Evolutionary conservation across 2,329 filamentous ascomycete species (phyloP).

Genomic region (Calycina marina): DNA sequence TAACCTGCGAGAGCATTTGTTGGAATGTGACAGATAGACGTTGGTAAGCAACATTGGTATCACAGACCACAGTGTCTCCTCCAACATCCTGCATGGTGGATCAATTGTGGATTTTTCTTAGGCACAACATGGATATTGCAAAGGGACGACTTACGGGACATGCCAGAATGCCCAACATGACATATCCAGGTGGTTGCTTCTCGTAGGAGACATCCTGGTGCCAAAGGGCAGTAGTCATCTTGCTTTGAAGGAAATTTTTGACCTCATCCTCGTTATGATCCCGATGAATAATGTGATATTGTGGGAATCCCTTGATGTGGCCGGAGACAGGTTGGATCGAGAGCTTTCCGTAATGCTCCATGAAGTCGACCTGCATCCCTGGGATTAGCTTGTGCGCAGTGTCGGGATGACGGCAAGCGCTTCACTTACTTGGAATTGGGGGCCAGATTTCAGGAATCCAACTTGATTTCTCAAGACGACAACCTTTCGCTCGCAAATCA

Average conservation of each 20-base stretch:
- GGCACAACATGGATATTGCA: neutral
- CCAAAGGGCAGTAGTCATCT: slow-evolving; percentile 50
- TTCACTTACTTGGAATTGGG: too few relatives aligned
- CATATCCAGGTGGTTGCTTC: slow-evolving; percentile 53
- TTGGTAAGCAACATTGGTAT: slow-evolving; percentile 50
- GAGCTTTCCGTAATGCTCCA: slow-evolving; percentile 47
- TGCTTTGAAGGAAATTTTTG: slow-evolving; percentile 47
- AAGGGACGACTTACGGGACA: slow-evolving; percentile 24
- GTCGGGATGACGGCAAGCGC: too few relatives aligned
- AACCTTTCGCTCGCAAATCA: slow-evolving; percentile 27
- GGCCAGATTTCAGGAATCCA: slow-evolving; percentile 37
- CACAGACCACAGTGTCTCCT: slow-evolving; percentile 60
- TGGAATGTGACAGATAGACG: slow-evolving; percentile 23
- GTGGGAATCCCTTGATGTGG: slow-evolving; percentile 39
- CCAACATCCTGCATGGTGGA: slow-evolving; percentile 29
- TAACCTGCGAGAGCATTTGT: slow-evolving; percentile 37
- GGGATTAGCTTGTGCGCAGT: too few relatives aligned
- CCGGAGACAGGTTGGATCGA: slow-evolving; percentile 59
- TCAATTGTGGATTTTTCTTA: neutral
- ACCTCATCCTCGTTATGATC: slow-evolving; percentile 39
- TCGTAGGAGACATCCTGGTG: slow-evolving; percentile 60
- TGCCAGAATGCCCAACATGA: slow-evolving; percentile 38
- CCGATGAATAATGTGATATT: slow-evolving; percentile 55
- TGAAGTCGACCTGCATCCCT: slow-evolving; percentile 44
- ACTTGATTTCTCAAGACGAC: slow-evolving; percentile 35